Percentiles rank a stretch among this genome's conserved stretches.
Conservation (phyloP, 495 filamentous ascomycete genomes). For the Trypethelium eluteriae region DNA sequence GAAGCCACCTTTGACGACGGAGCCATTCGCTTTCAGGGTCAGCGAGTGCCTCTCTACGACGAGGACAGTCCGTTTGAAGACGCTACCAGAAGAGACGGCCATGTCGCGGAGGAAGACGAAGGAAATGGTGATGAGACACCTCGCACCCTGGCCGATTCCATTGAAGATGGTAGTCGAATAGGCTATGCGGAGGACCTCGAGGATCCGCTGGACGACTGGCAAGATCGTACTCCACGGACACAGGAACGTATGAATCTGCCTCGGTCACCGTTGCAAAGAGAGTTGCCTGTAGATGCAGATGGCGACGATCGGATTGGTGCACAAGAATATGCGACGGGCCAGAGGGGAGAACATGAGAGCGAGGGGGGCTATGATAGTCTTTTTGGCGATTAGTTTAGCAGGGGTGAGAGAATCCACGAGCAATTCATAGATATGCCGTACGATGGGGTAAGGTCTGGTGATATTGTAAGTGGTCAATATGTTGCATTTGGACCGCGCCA, state of each 20-base stretch:
- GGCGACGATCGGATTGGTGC: neutral
- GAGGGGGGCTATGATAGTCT: slow-evolving; percentile 1
- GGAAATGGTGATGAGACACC: neutral
- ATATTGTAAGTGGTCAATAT: no score
- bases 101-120: neutral
- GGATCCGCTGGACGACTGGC: slow-evolving; percentile 4
- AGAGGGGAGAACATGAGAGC: neutral
- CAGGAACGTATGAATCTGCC: neutral
- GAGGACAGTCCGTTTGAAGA: neutral
- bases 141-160: neutral
- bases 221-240: neutral
- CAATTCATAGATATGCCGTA: no score
- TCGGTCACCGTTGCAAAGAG: neutral
- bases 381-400: slow-evolving; percentile 1
- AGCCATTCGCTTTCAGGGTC: neutral
- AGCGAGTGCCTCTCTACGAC: neutral
- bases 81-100: neutral
- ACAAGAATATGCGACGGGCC: neutral
- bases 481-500: no score
- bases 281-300: neutral
- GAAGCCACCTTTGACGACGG: neutral
- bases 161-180: neutral
- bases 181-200: neutral
- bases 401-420: no score
- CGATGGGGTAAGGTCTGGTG: no score